phyloP scores from a whole-genome alignment of 2,329 filamentous ascomycete species.

The Coniochaeta pulveracea region DNA sequence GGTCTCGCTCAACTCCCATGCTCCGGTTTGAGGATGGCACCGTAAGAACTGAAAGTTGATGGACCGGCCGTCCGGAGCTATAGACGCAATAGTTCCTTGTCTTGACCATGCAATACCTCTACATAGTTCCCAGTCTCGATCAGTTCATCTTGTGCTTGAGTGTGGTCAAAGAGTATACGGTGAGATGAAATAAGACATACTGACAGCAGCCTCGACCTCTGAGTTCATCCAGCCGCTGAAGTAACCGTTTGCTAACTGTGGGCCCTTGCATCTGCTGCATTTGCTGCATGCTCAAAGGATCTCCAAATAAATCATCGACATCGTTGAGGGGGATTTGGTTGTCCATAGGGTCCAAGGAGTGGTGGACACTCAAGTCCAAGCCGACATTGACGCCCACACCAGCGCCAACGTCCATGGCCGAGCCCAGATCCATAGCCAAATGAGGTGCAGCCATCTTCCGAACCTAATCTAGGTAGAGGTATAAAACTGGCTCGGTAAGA shows the following conservation, averaged over 20 bases:
- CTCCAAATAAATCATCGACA: constrained; percentile 2
- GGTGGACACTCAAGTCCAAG: constrained; percentile 18
- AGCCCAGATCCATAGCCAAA: constrained; percentile 27
- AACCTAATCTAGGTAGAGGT: too few species aligned
- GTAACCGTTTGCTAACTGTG: constrained; percentile 47
- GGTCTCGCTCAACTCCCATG: constrained; percentile 69
- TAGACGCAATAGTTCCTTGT: constrained; percentile 72
- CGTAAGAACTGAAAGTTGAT: constrained; percentile 65
- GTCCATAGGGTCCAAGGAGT: constrained; percentile 34
- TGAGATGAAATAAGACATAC: constrained; percentile 39
- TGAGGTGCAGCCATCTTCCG: too few species aligned
- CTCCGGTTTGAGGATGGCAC: constrained; percentile 55
- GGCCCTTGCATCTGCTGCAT: background rate
- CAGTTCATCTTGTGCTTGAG: too few species aligned
- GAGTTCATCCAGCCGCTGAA: constrained; percentile 66
- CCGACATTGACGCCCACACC: constrained; percentile 9
- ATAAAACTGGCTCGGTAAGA: too few species aligned
- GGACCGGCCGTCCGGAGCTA: constrained; percentile 58
- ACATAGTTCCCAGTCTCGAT: too few species aligned
- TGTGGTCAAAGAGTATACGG: too few species aligned
- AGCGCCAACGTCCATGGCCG: constrained; percentile 33
- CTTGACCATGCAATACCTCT: constrained; percentile 84
- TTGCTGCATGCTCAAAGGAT: constrained; percentile 1
- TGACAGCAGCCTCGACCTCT: constrained; percentile 68
- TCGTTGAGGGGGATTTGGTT: constrained; percentile 29